Evolutionary conservation across 192 early-diverging fungal species (phyloP).

Genomic region (Paraglomus occultum): DNA sequence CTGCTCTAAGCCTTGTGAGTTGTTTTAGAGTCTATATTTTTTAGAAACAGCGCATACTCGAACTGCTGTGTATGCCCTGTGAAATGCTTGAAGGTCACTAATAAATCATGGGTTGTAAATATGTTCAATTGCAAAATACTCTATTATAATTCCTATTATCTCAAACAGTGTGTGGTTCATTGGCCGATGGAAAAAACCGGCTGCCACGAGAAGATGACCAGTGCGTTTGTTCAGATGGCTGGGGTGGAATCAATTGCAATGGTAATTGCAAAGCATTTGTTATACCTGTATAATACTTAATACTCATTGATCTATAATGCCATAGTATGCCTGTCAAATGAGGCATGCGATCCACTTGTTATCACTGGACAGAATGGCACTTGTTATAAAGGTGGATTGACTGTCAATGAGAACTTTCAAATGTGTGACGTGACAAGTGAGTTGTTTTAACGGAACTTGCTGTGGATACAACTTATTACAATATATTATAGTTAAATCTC

Average conservation of each 20-base stretch:
- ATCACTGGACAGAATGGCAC: slow-evolving; percentile 69
- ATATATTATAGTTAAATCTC: neutral
- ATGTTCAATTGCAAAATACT: too few relatives aligned
- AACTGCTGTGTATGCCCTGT: too few relatives aligned
- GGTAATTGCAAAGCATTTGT: slow-evolving; percentile 36
- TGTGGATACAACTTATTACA: neutral
- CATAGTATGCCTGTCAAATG: slow-evolving; percentile 61
- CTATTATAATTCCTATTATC: neutral
- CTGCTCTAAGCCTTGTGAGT: slow-evolving; percentile 63
- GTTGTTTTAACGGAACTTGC: slow-evolving; percentile 23
- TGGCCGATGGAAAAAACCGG: slow-evolving; percentile 62
- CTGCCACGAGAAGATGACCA: slow-evolving; percentile 49
- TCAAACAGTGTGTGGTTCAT: slow-evolving; percentile 70
- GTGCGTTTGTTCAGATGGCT: slow-evolving; percentile 81
- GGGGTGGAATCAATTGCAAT: slow-evolving; percentile 96
- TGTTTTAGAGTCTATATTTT: neutral
- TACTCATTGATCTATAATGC: neutral
- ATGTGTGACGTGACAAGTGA: slow-evolving; percentile 76
- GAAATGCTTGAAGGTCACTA: too few relatives aligned
- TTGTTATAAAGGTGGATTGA: slow-evolving; percentile 72
- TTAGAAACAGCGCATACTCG: neutral
- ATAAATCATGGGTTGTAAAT: too few relatives aligned
- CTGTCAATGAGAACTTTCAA: slow-evolving; percentile 65
- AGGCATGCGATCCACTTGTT: slow-evolving; percentile 64
- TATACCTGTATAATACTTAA: neutral